Conservation (phyloP, 495 filamentous ascomycete species). For the Rusavskia elegans region DNA sequence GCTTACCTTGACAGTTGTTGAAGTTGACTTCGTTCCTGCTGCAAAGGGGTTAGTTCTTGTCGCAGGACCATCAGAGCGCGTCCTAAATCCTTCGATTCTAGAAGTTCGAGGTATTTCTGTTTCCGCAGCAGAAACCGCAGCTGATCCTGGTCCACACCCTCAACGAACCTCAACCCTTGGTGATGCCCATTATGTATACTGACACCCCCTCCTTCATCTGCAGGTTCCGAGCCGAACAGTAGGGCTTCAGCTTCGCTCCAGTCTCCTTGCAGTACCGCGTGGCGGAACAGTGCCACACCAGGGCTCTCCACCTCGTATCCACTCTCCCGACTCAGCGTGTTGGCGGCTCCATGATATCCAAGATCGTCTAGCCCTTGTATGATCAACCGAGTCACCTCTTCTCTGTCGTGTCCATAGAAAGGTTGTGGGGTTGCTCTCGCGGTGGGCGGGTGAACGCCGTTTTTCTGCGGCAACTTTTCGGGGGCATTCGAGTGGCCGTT, state of each 20-base stretch:
- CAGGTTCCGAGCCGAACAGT: slow-evolving; percentile 42
- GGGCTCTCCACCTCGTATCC: slow-evolving; percentile 78
- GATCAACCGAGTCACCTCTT: slow-evolving; percentile 83
- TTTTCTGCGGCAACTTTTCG: slow-evolving; percentile 24
- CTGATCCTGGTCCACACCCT: slow-evolving; percentile 39
- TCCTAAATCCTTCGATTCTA: slow-evolving; percentile 59
- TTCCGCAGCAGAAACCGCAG: slow-evolving; percentile 71
- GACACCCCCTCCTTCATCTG: slow-evolving; percentile 33
- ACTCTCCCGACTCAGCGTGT: slow-evolving; percentile 60
- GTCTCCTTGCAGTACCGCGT: slow-evolving; percentile 62
- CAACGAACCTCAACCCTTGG: slow-evolving; percentile 32
- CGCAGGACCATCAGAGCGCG: slow-evolving; percentile 68
- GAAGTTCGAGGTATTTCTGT: slow-evolving; percentile 87
- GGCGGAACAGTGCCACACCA: slow-evolving; percentile 69
- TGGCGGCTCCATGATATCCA: slow-evolving; percentile 66
- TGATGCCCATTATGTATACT: slow-evolving; percentile 16
- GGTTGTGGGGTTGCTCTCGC: slow-evolving; percentile 20
- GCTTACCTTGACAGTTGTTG: slow-evolving; percentile 70
- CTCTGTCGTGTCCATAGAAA: slow-evolving; percentile 74
- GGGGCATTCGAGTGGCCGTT: slow-evolving; percentile 35
- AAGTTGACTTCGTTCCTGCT: slow-evolving; percentile 55
- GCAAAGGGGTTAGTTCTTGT: slow-evolving; percentile 74
- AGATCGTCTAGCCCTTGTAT: slow-evolving; percentile 83
- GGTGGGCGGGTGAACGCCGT: slow-evolving; percentile 27
- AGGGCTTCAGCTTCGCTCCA: slow-evolving; percentile 78